Conservation (phyloP, 495 filamentous ascomycete species). For the Hyphodiscus hymeniophilus region DNA sequence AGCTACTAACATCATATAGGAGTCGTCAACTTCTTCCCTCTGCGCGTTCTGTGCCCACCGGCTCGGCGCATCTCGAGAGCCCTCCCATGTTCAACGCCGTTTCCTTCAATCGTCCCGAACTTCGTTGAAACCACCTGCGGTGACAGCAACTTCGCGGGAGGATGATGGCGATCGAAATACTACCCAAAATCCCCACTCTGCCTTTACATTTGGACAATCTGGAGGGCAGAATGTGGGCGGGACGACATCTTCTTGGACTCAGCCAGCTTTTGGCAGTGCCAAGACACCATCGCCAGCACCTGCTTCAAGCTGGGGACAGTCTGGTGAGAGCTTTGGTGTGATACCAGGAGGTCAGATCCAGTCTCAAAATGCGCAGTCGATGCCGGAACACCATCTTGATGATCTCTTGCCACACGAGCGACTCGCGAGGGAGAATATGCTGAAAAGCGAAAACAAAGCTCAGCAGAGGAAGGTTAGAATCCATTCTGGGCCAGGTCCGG, state of each 20-base stretch:
- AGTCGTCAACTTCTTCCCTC: constrained; percentile 16
- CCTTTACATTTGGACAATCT: constrained; percentile 5
- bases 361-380: not conserved
- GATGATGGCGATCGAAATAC: not conserved
- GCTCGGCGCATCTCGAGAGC: constrained; percentile 15
- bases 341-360: not conserved
- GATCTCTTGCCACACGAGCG: constrained; percentile 20
- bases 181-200: not conserved
- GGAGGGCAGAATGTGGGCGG: constrained; percentile 2
- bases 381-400: not conserved
- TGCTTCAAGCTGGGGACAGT: not conserved
- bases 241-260: constrained; percentile 6
- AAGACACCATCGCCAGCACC: not conserved
- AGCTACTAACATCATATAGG: constrained; percentile 17
- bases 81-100: constrained; percentile 18
- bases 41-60: constrained; percentile 24
- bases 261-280: not conserved
- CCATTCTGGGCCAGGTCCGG: constrained; percentile 10
- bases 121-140: constrained; percentile 9
- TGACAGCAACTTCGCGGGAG: constrained; percentile 7
- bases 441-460: constrained; percentile 1
- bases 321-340: not conserved
- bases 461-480: not conserved
- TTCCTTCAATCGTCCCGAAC: constrained; percentile 20
- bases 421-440: constrained; percentile 13